phyloP scores from a whole-genome alignment of 1,284 basidiomycete genomes.

The Meira miltonrushii region DNA sequence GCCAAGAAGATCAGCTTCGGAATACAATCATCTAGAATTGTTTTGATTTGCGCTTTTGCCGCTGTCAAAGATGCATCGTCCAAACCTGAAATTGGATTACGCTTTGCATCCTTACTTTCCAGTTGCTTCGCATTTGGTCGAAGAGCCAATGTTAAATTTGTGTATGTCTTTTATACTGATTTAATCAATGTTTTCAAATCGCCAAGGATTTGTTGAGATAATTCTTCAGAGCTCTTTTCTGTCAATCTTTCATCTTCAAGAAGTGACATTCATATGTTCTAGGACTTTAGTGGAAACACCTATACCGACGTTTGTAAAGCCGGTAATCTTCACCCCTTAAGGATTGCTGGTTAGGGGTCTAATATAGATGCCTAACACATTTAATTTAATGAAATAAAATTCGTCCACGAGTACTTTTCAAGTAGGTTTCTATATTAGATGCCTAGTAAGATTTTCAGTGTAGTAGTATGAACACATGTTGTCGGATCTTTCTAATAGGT shows the following conservation, averaged over 20 bases:
- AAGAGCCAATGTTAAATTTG: slow-evolving; percentile 6
- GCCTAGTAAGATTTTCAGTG: too few species aligned
- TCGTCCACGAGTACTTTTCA: too few species aligned
- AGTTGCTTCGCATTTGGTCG: neutral
- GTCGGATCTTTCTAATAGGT: too few species aligned
- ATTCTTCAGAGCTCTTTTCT: neutral
- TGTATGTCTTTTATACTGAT: neutral
- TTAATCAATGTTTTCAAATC: neutral
- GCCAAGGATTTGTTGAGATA: slow-evolving; percentile 2
- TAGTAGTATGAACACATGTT: too few species aligned
- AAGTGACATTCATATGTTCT: too few species aligned
- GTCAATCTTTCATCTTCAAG: neutral
- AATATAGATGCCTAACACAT: too few species aligned
- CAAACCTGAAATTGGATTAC: neutral
- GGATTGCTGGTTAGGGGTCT: too few species aligned
- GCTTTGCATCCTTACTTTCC: neutral
- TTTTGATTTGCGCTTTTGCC: slow-evolving; percentile 2
- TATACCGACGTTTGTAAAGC: too few species aligned
- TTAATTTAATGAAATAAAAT: too few species aligned
- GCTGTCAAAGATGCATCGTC: slow-evolving; percentile 1
- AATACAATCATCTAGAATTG: neutral
- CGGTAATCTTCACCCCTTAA: too few species aligned
- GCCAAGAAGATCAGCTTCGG: slow-evolving; percentile 3
- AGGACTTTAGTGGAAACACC: too few species aligned
- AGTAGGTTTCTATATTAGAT: too few species aligned